A percentile compares a stretch with the other conserved stretches of the same genome.
phyloP scores from a whole-genome alignment of 371 early-diverging fungal genomes.

The Rhizopus delemar region DNA sequence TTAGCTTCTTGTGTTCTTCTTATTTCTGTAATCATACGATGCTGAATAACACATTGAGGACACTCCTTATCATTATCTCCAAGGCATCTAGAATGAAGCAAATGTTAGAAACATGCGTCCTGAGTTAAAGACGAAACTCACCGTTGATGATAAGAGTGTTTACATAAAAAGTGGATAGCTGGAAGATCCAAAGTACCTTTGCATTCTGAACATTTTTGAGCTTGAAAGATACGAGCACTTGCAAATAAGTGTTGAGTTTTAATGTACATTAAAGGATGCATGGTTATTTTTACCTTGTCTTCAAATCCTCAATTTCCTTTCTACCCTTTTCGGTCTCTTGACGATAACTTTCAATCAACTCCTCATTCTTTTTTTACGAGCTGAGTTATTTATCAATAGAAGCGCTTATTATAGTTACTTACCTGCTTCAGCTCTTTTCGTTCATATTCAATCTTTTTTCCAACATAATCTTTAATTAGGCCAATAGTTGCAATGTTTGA shows the following conservation, averaged over 20 bases:
- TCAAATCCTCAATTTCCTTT: conserved; percentile 78
- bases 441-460: conserved; percentile 74
- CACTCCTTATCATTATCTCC: conserved; percentile 82
- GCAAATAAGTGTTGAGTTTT: no score
- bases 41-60: conserved; percentile 85
- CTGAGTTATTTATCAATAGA: neutral
- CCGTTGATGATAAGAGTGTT: conserved; percentile 90
- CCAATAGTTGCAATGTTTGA: conserved; percentile 86
- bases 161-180: conserved; percentile 88
- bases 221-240: conserved; percentile 81
- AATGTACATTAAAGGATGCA: no score
- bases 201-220: conserved; percentile 84
- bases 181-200: conserved; percentile 85
- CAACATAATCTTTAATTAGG: conserved; percentile 79
- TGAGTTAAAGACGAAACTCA: conserved; percentile 38
- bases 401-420: neutral
- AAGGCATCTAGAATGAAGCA: conserved; percentile 49
- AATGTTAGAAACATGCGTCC: neutral
- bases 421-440: conserved; percentile 66
- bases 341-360: conserved; percentile 71
- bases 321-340: conserved; percentile 78
- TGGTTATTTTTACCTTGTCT: conserved; percentile 53
- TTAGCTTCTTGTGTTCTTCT: conserved; percentile 74
- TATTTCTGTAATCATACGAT: conserved; percentile 79
- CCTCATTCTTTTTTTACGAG: conserved; percentile 44